Base-by-base conservation (phyloP, 495 filamentous ascomycete species). In the Penicillium mononematosum region DNA sequence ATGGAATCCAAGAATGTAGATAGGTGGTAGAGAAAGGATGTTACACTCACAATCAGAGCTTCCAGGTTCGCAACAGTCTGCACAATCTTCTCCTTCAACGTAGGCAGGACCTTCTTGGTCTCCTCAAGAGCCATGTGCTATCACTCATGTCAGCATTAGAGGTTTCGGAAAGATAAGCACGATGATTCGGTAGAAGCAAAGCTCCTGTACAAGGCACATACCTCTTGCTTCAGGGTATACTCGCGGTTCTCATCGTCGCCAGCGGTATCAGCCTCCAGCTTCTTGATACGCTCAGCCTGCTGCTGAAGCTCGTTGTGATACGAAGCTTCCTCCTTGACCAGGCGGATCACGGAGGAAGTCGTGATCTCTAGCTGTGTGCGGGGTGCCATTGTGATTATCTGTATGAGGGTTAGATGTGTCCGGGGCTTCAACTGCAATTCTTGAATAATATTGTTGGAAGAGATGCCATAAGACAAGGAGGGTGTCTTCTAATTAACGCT, bases 321-420 rank as follows among this genome's bases (percentile, higher is more conserved):
- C 69, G 85, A 91, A 34, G 80, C 78, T 67, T 96, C 91, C 70
- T 98, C 94, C 70, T 96, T 96, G 53, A 96, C 83, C 48, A 97
- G 80, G 51, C 93, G 90, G 62, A 83, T 75, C 63, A 97, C 79
- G 20, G 87, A 82, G 45, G 84, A 83, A 17, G 88, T 92, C 47
- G 83, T 79, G 61, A 94, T 90, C 45, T 83, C 75, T 56, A 96
- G 80, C 61, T 82, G 81, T 10, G 87, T 85, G 32, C 88, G 88
- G 10, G 89, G 81, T 7, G 87, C 78, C 89, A 93, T 95, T 45
- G 3, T 53, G 38, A 32, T 44, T 53, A 20, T 44, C 50, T 53
- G 25, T 12, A 17, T 9, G 17, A 20, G n/a, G 0, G 39, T 53
- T 9, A 53, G 38, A 22, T 5, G 24, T 25, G 29, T 22, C 5